Evolutionary conservation across 352 stramenopile genomes (phyloP), one percentile per base, ranked within the genome.

Genomic region (Pythium graminicola): DNA sequence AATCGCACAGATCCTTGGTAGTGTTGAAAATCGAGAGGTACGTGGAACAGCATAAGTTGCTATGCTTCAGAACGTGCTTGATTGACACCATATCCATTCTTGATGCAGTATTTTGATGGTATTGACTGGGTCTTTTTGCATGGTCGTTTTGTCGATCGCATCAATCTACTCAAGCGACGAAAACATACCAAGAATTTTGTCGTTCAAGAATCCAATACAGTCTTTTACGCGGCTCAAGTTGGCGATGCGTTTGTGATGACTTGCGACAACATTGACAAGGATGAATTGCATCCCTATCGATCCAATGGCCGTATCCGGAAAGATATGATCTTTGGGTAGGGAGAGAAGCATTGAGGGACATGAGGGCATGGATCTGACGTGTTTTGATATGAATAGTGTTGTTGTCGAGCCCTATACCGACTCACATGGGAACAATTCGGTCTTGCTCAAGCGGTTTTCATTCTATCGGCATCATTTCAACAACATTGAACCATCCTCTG

Each of bases 191-290:
- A 73, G 86, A 23, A 67, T 2, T 83, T 85, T 53, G 69, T 68
- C 28, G n/a, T n/a, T n/a, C n/a, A n/a, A n/a, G n/a, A n/a, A n/a
- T n/a, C n/a, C n/a, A n/a, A n/a, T n/a, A n/a, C n/a, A n/a, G n/a
- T n/a, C n/a, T n/a, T n/a, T n/a, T n/a, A n/a, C n/a, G n/a, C n/a
- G n/a, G n/a, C n/a, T n/a, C n/a, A n/a, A n/a, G n/a, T n/a, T n/a
- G 74, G 79, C 43, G 80, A 90, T 50, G 72, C 66, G 4, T 72
- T 72, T 10, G 70, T 90, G 1, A 62, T 90, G 60, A 64, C 76
- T 33, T 84, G 67, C 39, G 79, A 90, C 54, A 86, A 86, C 60
- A 85, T 90, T 50, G 79, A 90, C 44, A 64, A 85, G 40, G 79
- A 90, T 41, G 79, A 90, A 19, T 54, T 90, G 56, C 73, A 87